Evolutionary conservation across 2,329 filamentous ascomycete genomes (phyloP).

Genomic region (Apiospora hydei): DNA sequence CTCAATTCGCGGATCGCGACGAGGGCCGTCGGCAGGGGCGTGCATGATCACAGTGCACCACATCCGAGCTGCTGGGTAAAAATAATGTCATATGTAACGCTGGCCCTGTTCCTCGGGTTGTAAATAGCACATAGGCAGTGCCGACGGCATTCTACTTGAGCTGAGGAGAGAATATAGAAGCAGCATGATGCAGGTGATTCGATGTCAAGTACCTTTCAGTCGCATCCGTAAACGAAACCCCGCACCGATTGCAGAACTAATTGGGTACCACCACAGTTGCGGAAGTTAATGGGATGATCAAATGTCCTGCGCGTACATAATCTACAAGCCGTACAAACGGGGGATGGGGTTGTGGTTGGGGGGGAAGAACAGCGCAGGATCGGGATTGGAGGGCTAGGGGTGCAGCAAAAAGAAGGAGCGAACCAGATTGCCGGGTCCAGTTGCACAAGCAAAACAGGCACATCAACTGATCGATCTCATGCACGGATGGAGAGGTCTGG

Average conservation of each 20-base stretch:
- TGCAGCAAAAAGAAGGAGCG: not conserved
- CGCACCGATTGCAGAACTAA: not conserved
- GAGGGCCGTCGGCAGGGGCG: not conserved
- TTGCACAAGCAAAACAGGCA: not conserved
- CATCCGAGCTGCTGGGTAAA: not conserved
- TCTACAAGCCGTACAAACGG: not conserved
- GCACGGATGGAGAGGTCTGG: not conserved
- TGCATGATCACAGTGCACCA: conserved; percentile 4
- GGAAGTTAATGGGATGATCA: not conserved
- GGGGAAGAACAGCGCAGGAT: not conserved
- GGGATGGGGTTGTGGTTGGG: not conserved
- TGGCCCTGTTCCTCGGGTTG: not conserved
- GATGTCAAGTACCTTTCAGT: not conserved
- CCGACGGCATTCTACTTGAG: not conserved
- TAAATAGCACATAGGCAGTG: too few species aligned
- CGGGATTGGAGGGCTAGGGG: not conserved
- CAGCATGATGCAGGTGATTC: not conserved
- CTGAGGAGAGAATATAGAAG: not conserved
- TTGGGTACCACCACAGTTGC: not conserved
- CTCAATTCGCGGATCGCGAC: not conserved
- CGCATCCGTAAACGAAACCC: not conserved
- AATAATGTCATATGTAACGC: not conserved
- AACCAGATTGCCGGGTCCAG: not conserved
- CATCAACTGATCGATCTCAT: not conserved
- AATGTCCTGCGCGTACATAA: not conserved